phyloP scores from a whole-genome alignment of 1,139 yeast species.

The Yamadazyma atlantica region DNA sequence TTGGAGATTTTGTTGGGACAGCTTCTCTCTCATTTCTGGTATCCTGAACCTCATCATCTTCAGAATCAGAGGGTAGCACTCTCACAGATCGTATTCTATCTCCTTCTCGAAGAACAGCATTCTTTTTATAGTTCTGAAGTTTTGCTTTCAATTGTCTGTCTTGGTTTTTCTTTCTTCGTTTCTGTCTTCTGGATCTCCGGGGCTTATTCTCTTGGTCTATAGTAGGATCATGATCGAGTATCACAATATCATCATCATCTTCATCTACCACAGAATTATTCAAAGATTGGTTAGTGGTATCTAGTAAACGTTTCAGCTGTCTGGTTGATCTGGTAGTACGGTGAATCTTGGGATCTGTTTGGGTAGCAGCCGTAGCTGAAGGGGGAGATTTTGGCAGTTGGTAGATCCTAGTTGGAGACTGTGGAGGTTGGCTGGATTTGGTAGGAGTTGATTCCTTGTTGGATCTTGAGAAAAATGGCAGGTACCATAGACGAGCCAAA shows the following conservation, averaged over 20 bases:
- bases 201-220: neutral
- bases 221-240: neutral
- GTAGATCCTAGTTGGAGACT: no score
- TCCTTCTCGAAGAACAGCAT: neutral
- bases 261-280: neutral
- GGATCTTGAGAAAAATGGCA: no score
- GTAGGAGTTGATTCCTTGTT: no score
- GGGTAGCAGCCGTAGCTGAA: neutral
- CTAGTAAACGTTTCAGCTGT: neutral
- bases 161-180: neutral
- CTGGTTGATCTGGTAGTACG: neutral
- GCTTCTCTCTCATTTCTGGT: no score
- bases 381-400: neutral
- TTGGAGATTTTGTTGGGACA: no score
- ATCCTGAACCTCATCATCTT: no score
- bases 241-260: neutral
- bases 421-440: no score
- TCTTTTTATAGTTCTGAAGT: neutral
- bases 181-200: slow-evolving; percentile 1
- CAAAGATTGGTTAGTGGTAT: neutral
- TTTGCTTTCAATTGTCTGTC: neutral
- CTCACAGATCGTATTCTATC: slow-evolving; percentile 1
- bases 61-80: slow-evolving; percentile 3
- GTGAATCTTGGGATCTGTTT: neutral
- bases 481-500: no score